Conservation (phyloP, 495 filamentous ascomycete genomes). For the Neurospora terricola region DNA sequence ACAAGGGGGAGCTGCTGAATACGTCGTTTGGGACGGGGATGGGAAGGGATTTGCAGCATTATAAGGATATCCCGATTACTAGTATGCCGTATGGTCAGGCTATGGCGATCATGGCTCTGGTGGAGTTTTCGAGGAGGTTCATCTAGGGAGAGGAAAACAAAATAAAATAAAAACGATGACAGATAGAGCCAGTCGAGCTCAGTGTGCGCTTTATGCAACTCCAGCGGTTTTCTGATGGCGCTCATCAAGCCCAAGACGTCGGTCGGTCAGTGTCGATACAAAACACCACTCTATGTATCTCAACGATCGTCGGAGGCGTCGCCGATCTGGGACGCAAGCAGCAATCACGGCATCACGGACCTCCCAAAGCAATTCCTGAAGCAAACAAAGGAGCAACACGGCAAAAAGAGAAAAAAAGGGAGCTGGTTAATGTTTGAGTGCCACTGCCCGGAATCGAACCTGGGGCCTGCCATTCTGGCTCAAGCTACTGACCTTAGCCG, state of each 20-base stretch:
- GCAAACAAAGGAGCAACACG: neutral
- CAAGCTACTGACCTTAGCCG: neutral
- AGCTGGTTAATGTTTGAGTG: neutral
- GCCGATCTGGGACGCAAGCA: neutral
- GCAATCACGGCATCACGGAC: neutral
- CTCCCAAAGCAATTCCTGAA: neutral
- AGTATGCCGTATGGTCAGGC: conserved; percentile 73
- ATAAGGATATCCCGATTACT: conserved; percentile 57
- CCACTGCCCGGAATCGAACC: neutral
- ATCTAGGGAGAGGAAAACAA: conserved; percentile 18
- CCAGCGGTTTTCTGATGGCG: neutral
- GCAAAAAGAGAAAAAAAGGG: neutral
- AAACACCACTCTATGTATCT: neutral
- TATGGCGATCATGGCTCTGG: conserved; percentile 65
- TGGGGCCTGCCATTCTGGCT: neutral
- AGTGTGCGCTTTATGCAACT: neutral
- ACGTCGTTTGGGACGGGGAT: conserved; percentile 67
- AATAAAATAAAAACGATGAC: neutral
- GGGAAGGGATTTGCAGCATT: conserved; percentile 56
- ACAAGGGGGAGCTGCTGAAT: conserved; percentile 53
- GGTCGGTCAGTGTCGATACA: neutral
- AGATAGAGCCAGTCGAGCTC: neutral
- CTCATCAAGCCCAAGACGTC: neutral
- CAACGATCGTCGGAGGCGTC: neutral
- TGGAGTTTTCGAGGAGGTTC: conserved; percentile 52